Base-by-base conservation (phyloP, 164 flowering plant genomes). In the Santalum album region DNA sequence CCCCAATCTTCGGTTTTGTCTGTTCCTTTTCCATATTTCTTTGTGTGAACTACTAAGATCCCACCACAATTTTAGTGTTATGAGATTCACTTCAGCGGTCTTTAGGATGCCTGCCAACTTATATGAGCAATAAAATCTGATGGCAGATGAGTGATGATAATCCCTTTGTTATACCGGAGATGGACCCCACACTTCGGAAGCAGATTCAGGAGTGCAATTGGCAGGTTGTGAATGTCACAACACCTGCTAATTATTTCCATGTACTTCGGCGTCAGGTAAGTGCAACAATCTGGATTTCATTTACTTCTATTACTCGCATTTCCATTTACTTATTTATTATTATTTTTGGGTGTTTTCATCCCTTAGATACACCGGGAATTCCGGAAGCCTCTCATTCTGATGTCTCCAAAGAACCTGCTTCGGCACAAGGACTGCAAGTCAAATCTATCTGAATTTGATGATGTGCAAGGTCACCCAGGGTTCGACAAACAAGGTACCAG, bases 211-310 rank as follows among this genome's bases (percentile, higher is more conserved):
- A 92, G 65, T 84, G 89, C 73, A 86, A 88, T 66, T 86, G 90
- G 98, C 96, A 88, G 75, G 75, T 88, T 73, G 98, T 81, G 40
- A 91, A 91, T 70, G 94, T 83, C 15, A 91, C 98, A 53, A 91
- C 96, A 49, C 98, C 98, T 53, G 98, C 98, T 19, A 92, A 92
- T 66, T 92, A 88, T 68, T 92, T 92, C 80, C 96, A 91, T 68
- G 86, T 88, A 36, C 60, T 92, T 35, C 76, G 96, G 15, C 92
- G 96, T 17, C 98, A 92, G 82, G 98, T 92, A 35, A 58, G 76
- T 68, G 40, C 54, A 57, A 10, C 36, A 25, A 0, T 24, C 7
- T 29, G 34, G 21, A 42, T 42, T n/a, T 14, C n/a, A 54, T 59
- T n/a, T 49, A 27, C 22, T 23, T 57, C 14, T 20, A 20, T 49